Evolutionary conservation across 306 rosid genomes (phyloP).

Genomic region (Cicer judaicum): DNA sequence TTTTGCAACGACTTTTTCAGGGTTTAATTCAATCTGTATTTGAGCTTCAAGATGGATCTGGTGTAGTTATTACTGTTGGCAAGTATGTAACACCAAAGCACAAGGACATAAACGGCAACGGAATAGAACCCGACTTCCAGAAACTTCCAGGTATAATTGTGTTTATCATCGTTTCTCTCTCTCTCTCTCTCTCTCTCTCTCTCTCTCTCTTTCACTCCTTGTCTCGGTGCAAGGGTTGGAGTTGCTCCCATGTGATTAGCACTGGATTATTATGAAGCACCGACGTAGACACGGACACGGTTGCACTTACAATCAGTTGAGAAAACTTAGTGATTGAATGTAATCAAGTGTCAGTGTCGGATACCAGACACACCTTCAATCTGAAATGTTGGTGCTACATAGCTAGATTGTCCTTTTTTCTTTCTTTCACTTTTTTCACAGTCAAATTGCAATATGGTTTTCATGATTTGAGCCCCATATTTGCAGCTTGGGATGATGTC

Average conservation of each 20-base stretch:
- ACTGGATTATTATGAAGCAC: background rate
- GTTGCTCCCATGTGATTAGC: background rate
- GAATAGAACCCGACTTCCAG: constrained; percentile 87
- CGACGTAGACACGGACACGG: background rate
- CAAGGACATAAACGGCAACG: constrained; percentile 90
- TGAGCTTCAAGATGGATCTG: constrained; percentile 92
- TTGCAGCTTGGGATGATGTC: constrained; percentile 81
- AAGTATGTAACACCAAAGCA: constrained; percentile 93
- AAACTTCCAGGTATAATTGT: constrained; percentile 74
- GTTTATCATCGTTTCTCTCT: background rate
- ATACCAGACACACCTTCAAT: background rate
- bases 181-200: background rate
- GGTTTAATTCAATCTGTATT: constrained; percentile 96
- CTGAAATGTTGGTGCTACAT: background rate
- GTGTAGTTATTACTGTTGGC: constrained; percentile 92
- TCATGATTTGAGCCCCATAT: constrained; percentile 42
- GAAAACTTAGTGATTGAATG: background rate
- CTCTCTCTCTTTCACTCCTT: constrained; percentile 1
- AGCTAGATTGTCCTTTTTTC: background rate
- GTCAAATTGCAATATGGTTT: constrained; percentile 24
- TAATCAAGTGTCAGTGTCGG: background rate
- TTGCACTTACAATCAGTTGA: background rate
- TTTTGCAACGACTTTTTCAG: constrained; percentile 50
- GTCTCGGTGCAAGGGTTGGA: background rate
- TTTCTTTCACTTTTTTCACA: background rate